phyloP scores from a whole-genome alignment of 441 rosid genomes.

The Isatis lusitanica region DNA sequence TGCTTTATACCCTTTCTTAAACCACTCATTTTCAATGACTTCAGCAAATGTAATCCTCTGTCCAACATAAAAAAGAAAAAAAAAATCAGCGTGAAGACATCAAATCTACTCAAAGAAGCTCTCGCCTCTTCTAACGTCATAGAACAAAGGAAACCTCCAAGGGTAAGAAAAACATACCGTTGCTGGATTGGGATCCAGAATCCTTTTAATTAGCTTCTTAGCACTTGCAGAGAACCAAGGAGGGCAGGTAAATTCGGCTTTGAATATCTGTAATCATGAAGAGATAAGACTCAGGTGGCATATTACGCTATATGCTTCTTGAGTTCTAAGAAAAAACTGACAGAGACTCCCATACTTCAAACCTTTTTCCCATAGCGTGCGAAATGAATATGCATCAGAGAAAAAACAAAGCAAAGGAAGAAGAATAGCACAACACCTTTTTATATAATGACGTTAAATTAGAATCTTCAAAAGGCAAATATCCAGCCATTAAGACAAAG shows the following conservation, averaged over 20 bases:
- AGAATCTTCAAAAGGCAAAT: constrained; percentile 91
- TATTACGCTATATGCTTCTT: neutral
- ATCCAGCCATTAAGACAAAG: constrained; percentile 96
- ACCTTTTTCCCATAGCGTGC: neutral
- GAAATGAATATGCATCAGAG: neutral
- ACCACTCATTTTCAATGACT: constrained; percentile 95
- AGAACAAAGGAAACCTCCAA: constrained; percentile 3
- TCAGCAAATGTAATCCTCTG: constrained; percentile 88
- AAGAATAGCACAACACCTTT: constrained; percentile 53
- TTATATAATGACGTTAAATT: constrained; percentile 81
- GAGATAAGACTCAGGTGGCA: neutral
- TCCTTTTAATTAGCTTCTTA: constrained; percentile 84
- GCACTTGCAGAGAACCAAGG: constrained; percentile 99
- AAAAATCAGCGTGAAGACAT: neutral
- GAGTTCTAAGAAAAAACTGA: neutral
- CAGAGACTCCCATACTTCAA: constrained; percentile 3
- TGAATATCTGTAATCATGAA: constrained; percentile 61
- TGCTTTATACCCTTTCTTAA: constrained; percentile 93
- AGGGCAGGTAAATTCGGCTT: constrained; percentile 92
- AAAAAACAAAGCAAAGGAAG: neutral
- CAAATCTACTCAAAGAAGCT: neutral
- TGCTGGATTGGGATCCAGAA: constrained; percentile 87
- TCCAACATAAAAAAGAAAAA: constrained; percentile 26
- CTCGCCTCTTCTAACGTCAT: neutral
- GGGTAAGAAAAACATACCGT: constrained; percentile 51